These are phyloP conservation scores for Raffaelea albimanens DNA, from an alignment of 2,329 filamentous ascomycete species.

Conservation along the genomic window DNA sequence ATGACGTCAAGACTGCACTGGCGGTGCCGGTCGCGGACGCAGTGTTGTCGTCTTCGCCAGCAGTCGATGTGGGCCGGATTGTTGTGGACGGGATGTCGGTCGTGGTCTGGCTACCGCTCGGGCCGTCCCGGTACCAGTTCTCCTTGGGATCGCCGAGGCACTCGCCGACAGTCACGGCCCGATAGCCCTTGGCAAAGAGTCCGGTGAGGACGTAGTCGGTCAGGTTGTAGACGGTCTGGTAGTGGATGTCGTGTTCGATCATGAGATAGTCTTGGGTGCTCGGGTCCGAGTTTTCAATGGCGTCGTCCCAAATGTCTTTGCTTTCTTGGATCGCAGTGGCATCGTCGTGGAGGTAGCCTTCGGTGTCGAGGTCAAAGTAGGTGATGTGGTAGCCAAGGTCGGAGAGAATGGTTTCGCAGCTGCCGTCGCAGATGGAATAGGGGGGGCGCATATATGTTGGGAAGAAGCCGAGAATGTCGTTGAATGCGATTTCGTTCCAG, in stretches of 20 bases:
- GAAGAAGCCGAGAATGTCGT: constrained; percentile 31
- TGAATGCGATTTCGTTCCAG: constrained; percentile 35
- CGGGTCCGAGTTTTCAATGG: constrained; percentile 16
- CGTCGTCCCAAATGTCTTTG: constrained; percentile 22
- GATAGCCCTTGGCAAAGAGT: constrained; percentile 31
- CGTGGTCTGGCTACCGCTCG: neutral
- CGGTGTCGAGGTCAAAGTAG: constrained; percentile 27
- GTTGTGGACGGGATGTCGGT: constrained; percentile 1
- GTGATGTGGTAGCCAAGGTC: constrained; percentile 25
- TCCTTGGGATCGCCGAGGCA: constrained; percentile 41
- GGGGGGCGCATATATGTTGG: constrained; percentile 39
- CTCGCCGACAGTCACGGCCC: constrained; percentile 43
- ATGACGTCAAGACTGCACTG: too few relatives aligned
- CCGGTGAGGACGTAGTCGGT: constrained; percentile 32
- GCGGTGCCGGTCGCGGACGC: neutral
- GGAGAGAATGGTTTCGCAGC: constrained; percentile 20
- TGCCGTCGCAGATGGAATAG: constrained; percentile 27
- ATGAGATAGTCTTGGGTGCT: constrained; percentile 28
- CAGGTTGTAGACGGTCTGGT: constrained; percentile 35
- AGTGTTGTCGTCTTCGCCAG: neutral
- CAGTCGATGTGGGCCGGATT: neutral
- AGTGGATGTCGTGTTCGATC: constrained; percentile 43
- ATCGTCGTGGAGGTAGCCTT: constrained; percentile 23
- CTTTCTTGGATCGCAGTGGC: constrained; percentile 22
- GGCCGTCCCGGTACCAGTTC: constrained; percentile 40